These are phyloP conservation scores for Melanogaster broomeanus DNA, from an alignment of 768 basidiomycete genomes.

Conservation along the genomic window DNA sequence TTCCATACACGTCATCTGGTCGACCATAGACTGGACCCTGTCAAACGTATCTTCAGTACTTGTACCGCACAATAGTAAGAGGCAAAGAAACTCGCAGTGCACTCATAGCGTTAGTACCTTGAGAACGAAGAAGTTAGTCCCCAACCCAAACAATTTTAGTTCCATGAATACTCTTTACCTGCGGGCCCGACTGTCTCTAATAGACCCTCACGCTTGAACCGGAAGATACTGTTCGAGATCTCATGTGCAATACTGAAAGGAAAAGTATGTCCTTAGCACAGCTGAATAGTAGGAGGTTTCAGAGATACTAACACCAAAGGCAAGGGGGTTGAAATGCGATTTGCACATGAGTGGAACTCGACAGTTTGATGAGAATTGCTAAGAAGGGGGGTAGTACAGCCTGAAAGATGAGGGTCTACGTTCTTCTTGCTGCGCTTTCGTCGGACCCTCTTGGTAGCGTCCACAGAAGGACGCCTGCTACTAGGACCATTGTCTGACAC, in stretches of 20 bases:
- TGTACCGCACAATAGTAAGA: not conserved
- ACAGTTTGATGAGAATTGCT: conserved; percentile 53
- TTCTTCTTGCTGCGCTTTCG: conserved; percentile 71
- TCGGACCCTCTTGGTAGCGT: conserved; percentile 69
- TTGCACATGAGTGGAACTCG: conserved; percentile 59
- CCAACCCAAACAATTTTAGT: not conserved
- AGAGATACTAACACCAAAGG: conserved; percentile 67
- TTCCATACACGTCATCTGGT: conserved; percentile 86
- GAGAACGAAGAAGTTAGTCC: not conserved
- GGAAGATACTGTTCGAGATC: conserved; percentile 65
- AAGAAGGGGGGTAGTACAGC: conserved; percentile 64
- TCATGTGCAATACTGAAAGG: conserved; percentile 75
- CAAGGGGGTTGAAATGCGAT: conserved; percentile 70
- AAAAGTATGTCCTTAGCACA: not conserved
- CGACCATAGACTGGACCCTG: conserved; percentile 80
- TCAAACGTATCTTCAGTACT: conserved; percentile 6
- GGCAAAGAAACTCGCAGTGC: conserved; percentile 46
- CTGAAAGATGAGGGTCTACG: conserved; percentile 24
- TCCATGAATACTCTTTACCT: conserved; percentile 41
- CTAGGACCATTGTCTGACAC: conserved; percentile 28
- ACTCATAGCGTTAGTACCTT: conserved; percentile 79
- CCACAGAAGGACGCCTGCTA: conserved; percentile 27
- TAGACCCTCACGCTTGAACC: conserved; percentile 76
- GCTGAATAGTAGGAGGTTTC: not conserved
- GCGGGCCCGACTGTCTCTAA: conserved; percentile 91